Evolutionary conservation across 129 eudicot species (phyloP).

Genomic region (Solidago caesia): DNA sequence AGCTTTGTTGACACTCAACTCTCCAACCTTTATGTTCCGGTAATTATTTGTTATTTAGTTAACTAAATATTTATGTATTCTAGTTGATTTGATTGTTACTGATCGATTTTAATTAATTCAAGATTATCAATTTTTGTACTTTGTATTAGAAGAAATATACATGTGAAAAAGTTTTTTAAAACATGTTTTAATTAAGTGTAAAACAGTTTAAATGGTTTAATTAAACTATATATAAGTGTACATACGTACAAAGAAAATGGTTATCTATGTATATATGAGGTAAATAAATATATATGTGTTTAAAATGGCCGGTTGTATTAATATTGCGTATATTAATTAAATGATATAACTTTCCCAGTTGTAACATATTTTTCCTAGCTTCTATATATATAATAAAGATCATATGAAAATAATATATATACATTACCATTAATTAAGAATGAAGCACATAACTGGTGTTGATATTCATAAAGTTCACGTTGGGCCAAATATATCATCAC

Average conservation of each 20-base stretch:
- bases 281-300: too few species aligned
- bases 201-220: neutral
- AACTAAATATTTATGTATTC: neutral
- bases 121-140: too few species aligned
- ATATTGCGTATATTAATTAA: too few species aligned
- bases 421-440: neutral
- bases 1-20: constrained; percentile 38
- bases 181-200: neutral
- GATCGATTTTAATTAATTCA: neutral
- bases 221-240: too few species aligned
- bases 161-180: neutral
- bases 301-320: too few species aligned
- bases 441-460: neutral
- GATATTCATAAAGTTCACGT: neutral
- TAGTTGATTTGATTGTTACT: neutral
- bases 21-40: constrained; percentile 62
- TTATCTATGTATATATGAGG: too few species aligned
- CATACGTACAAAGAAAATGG: too few species aligned
- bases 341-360: too few species aligned
- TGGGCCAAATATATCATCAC: neutral
- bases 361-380: too few species aligned
- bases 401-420: neutral
- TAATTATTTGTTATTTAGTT: constrained; percentile 8
- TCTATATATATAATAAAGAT: neutral
- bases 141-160: neutral